Evolutionary conservation across 129 eudicot species (phyloP).

Genomic region (Chrysanthemum seticuspe): DNA sequence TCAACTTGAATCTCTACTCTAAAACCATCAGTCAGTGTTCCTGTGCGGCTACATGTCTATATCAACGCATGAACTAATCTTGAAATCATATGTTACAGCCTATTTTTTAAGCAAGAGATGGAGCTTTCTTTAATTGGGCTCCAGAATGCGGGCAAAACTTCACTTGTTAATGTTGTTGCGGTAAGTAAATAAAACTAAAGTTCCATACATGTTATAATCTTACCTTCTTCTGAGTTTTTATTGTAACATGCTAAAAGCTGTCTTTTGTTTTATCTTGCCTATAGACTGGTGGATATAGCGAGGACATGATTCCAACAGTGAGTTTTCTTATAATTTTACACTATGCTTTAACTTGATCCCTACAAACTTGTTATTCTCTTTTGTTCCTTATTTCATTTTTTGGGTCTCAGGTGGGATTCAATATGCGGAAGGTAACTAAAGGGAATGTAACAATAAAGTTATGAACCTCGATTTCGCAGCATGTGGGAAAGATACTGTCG

Average conservation of each 20-base stretch:
- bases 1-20: neutral
- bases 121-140: constrained; percentile 98
- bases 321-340: constrained; percentile 24
- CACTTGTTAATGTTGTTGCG: constrained; percentile 96
- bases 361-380: neutral
- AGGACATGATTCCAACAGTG: constrained; percentile 98
- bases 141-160: constrained; percentile 98
- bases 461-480: constrained; percentile 97
- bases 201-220: too few species aligned
- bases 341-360: neutral
- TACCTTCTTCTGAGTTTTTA: too few species aligned
- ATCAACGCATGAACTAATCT: neutral
- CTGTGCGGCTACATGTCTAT: neutral
- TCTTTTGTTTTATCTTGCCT: constrained; percentile 8
- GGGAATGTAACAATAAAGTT: constrained; percentile 95
- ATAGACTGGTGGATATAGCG: constrained; percentile 94
- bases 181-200: constrained; percentile 50
- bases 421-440: constrained; percentile 95
- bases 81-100: constrained; percentile 56
- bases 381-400: neutral
- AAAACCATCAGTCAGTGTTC: neutral
- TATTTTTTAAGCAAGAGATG: constrained; percentile 98
- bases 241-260: constrained; percentile 19
- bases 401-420: constrained; percentile 81
- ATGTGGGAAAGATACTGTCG: constrained; percentile 99